Evolutionary conservation across 2,329 filamentous ascomycete genomes (phyloP).

Genomic region (Exophiala dermatitidis): DNA sequence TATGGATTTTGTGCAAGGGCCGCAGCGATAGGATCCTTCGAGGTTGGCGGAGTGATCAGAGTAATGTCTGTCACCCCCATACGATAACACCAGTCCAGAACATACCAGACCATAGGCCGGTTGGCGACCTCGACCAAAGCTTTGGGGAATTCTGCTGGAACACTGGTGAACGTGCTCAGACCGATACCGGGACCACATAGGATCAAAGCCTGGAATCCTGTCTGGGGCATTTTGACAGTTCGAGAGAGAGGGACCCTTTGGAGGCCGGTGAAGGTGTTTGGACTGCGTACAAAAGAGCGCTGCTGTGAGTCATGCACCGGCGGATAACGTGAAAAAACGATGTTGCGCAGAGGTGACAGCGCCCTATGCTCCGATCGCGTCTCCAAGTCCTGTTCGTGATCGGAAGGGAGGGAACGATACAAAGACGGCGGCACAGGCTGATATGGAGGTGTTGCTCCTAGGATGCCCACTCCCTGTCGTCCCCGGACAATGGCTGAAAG

Average conservation of each 20-base stretch:
- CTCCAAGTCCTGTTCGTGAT: constrained; percentile 6
- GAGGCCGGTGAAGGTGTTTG: background rate
- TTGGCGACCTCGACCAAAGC: constrained; percentile 45
- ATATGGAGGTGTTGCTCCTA: constrained; percentile 25
- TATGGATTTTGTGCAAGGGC: constrained; percentile 45
- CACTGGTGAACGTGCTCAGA: constrained; percentile 45
- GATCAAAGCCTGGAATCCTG: constrained; percentile 44
- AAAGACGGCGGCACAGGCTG: constrained; percentile 22
- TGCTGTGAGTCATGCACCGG: constrained; percentile 19
- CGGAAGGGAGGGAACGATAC: constrained; percentile 9
- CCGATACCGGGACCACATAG: constrained; percentile 44
- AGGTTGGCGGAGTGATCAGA: constrained; percentile 42
- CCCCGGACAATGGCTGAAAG: constrained; percentile 20
- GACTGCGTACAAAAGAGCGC: constrained; percentile 1
- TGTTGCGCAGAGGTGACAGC: constrained; percentile 24
- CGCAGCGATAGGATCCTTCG: constrained; percentile 39
- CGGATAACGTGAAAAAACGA: constrained; percentile 19
- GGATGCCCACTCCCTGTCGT: constrained; percentile 11
- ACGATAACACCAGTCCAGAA: constrained; percentile 44
- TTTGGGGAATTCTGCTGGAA: constrained; percentile 44
- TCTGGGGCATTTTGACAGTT: constrained; percentile 27
- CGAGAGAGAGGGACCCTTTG: background rate
- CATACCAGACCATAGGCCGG: constrained; percentile 46
- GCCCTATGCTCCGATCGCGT: background rate
- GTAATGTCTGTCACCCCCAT: constrained; percentile 44